Evolutionary conservation across 176 grass and related monocot species (phyloP), one percentile per base, ranked within the genome.

Genomic region (Cymbopogon citratus): DNA sequence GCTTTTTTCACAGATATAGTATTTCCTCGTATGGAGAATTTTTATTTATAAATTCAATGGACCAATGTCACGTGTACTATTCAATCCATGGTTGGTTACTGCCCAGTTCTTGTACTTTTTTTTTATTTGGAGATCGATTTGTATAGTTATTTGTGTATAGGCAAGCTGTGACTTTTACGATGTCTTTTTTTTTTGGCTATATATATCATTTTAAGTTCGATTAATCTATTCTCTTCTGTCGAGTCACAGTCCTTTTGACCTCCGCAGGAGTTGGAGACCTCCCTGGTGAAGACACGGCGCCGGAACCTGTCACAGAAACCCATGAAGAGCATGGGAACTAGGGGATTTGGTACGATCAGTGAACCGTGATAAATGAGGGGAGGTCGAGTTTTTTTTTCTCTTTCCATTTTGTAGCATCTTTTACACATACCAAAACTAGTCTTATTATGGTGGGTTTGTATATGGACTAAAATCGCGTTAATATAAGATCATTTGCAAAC

Each of bases 271-370:
- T 76, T 93, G 87, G 94, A 91, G 81, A 85, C 83, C 27, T 68
- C 84, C 19, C 81, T 93, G 65, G 91, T 84, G 14, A 97, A 97
- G 87, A 91, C 48, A 6, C 91, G 94, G 7, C 81, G 81, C 27
- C 81, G 84, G 54, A 88, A 97, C 79, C 92, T 84, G 5, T 89
- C 94, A 2, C 90, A 87, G 79, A 94, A 94, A 75, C 87, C 78
- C 45, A 86, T 97, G 91, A 97, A 93, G 81, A 91, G 84, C 80
- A 82, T 83, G 59, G 88, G 78, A 83, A 85, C 5, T 86, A 13
- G 33, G 75, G 59, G 63, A 26, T 44, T 52, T 63, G 48, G 3
- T 59, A 44, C 61, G 49, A 76, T 66, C 62, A 3, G 45, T 56
- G 49, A 45, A 52, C 48, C 18, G 51, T 26, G 24, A 62, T 62